Evolutionary conservation across 345 rosid genomes (phyloP), one percentile per base, ranked within the genome.

Genomic region (Orychophragmus violaceus): DNA sequence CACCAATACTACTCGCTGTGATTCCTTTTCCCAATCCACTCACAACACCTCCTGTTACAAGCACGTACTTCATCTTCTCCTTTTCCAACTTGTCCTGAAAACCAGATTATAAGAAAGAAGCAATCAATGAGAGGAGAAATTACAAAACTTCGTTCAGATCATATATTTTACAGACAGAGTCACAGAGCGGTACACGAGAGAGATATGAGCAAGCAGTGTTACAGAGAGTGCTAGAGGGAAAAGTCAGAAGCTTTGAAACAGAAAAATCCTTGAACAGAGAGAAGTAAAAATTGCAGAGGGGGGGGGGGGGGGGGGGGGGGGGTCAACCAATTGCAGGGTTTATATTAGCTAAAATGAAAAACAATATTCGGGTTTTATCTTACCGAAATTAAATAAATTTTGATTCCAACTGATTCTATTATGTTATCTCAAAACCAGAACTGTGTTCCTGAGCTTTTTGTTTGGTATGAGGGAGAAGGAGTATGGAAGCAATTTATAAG

Each of bases 21-120:
- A 84, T 85, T 55, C 89, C 83, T 75, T 84, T 84, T 22, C 88
- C 86, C 41, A 84, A 72, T 23, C 89, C 86, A 61, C 88, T 82
- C 7, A 82, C 83, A 10, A 84, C 85, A 69, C 87, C 90, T 37
- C 90, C 84, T 14, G 84, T 79, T 53, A 81, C 79, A 70, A 82
- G 53, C 57, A 82, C 83, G 49, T 80, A 77, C 83, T 84, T 82
- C 85, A 79, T 79, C 60, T 52, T 71, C 77, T 66, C 52, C 39
- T 10, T 41, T 25, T 8, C 21, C 51, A 19, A 4, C 4, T 45
- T 18, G 35, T 39, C 41, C 54, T 66, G 35, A 65, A 50, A 59
- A 48, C 65, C 28, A 14, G 10, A 4, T 23, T 16, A 37, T 35
- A 14, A 10, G 18, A 1, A 22, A 32, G n/a, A 28, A 62, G 0